phyloP scores from a whole-genome alignment of 1,284 basidiomycete species.

The Rhodotorula glutinis region DNA sequence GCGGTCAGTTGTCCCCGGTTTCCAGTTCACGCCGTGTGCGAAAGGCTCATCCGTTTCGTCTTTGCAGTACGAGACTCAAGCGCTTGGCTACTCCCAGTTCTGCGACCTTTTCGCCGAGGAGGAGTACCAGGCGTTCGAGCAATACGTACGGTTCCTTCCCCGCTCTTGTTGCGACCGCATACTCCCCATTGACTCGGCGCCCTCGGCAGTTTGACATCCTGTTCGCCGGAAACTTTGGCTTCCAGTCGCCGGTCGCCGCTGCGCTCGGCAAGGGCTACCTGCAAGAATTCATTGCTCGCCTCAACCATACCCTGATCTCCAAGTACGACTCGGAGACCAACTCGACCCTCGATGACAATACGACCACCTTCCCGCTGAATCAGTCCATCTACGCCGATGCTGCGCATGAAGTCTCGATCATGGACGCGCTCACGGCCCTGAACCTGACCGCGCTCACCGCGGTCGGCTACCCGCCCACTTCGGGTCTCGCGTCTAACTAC shows the following conservation, averaged over 20 bases:
- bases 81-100: slow-evolving; percentile 83
- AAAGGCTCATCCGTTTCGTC: too few relatives aligned
- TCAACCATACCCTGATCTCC: slow-evolving; percentile 61
- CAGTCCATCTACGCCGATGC: slow-evolving; percentile 81
- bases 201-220: slow-evolving; percentile 11
- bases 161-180: too few relatives aligned
- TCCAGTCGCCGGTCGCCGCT: slow-evolving; percentile 71
- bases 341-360: slow-evolving; percentile 66
- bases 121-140: slow-evolving; percentile 72
- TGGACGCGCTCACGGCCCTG: slow-evolving; percentile 70
- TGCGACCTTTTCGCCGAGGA: slow-evolving; percentile 82
- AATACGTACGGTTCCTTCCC: background rate
- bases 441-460: slow-evolving; percentile 59
- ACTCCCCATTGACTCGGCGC: too few relatives aligned
- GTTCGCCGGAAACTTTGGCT: slow-evolving; percentile 57
- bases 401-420: slow-evolving; percentile 64
- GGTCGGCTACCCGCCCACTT: slow-evolving; percentile 20
- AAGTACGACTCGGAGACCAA: slow-evolving; percentile 59
- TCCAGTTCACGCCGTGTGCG: too few relatives aligned
- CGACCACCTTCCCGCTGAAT: slow-evolving; percentile 71
- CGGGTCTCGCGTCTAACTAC: slow-evolving; percentile 48
- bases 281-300: slow-evolving; percentile 43
- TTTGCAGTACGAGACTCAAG: slow-evolving; percentile 60
- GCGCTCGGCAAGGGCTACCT: slow-evolving; percentile 81
- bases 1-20: background rate